Base-by-base conservation (phyloP, 768 basidiomycete genomes). In the Termitomyces sp. region DNA sequence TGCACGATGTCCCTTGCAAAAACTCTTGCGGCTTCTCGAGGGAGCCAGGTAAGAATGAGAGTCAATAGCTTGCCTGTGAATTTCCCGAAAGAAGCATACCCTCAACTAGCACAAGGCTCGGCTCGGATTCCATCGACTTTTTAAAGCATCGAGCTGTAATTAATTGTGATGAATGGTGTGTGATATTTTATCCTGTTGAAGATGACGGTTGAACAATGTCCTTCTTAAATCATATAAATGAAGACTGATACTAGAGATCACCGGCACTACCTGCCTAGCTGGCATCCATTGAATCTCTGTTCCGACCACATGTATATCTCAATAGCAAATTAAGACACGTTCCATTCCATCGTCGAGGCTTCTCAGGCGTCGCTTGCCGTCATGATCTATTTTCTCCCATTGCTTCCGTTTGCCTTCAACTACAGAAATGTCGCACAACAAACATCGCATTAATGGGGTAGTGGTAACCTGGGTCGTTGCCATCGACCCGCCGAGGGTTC, bases 381-480 rank as follows among this genome's bases (percentile, higher is more conserved):
- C 37, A 39, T 41, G 41, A n/a, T 12, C 20, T 2, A n/a, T n/a
- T n/a, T n/a, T n/a, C n/a, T n/a, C n/a, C n/a, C n/a, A n/a, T n/a
- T n/a, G n/a, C n/a, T n/a, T n/a, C n/a, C n/a, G n/a, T n/a, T n/a
- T n/a, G n/a, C n/a, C 1, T n/a, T 47, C 1, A 29, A 10, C 4
- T 28, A 5, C 18, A 47, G 15, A n/a, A 0, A 29, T 29, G 29
- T 6, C 2, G 18, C 13, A 15, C 0, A 4, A 2, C 2, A 15
- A 5, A 18, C 28, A n/a, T 48, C 28, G 76, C 79, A 81, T 81
- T 76, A 81, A 79, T 82, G 78, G 80, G 78, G 81, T 81, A 81
- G 80, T 81, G 80, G 78, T 81, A 80, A 81, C 80, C 80, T 81
- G 79, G 81, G 80, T 81, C 78, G 79, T 81, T 81, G 80, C 79